phyloP scores from a whole-genome alignment of 1,139 yeast genomes.

The Blastobotrys arbuscula region DNA sequence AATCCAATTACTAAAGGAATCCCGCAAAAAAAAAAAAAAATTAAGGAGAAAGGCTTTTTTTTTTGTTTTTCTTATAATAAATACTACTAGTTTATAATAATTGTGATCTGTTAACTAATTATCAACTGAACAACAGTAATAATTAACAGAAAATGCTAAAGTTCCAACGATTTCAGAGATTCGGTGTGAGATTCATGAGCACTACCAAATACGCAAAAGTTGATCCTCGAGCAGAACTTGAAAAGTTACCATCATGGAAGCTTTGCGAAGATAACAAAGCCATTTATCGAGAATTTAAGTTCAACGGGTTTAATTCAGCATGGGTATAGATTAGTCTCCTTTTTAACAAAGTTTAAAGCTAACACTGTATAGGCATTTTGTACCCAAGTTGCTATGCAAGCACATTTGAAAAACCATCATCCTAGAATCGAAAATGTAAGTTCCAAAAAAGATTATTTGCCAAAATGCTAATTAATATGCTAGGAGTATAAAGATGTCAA shows the following conservation, averaged over 20 bases:
- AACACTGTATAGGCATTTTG: constrained; percentile 42
- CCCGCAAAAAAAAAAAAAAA: too few relatives aligned
- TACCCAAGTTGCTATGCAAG: constrained; percentile 53
- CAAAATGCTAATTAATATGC: background rate
- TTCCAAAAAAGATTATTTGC: background rate
- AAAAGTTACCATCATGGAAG: constrained; percentile 3
- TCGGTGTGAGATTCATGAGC: background rate
- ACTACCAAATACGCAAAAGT: background rate
- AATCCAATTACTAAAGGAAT: too few relatives aligned
- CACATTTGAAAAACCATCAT: constrained; percentile 64
- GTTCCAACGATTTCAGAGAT: too few relatives aligned
- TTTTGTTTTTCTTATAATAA: too few relatives aligned
- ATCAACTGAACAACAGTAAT: too few relatives aligned
- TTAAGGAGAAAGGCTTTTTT: too few relatives aligned
- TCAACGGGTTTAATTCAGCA: constrained; percentile 21
- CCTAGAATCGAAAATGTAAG: constrained; percentile 39
- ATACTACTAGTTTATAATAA: too few relatives aligned
- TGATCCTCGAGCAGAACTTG: background rate
- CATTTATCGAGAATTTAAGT: constrained; percentile 11
- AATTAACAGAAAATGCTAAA: too few relatives aligned
- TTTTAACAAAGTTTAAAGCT: background rate
- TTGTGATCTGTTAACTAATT: too few relatives aligned
- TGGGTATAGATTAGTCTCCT: constrained; percentile 20
- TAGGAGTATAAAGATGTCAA: constrained; percentile 54
- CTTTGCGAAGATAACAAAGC: constrained; percentile 3